These are phyloP conservation scores for Capronia americana DNA, from an alignment of 2,329 filamentous ascomycete genomes.

Conservation along the genomic window DNA sequence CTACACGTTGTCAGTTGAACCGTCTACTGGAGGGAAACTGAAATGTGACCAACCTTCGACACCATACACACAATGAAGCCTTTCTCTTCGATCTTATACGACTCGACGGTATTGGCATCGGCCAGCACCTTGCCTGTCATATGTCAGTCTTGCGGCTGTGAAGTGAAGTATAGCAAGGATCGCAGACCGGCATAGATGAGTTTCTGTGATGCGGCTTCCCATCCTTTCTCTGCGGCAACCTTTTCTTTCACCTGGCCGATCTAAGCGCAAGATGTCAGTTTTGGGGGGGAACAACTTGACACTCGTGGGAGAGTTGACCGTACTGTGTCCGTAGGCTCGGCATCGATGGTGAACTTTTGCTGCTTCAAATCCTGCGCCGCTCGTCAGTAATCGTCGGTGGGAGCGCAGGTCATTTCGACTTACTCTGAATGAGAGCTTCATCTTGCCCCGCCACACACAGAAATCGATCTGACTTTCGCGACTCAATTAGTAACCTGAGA, in stretches of 20 bases:
- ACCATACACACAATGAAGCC: slow-evolving; percentile 99
- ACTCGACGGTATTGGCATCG: slow-evolving; percentile 94
- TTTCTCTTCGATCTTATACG: slow-evolving; percentile 99
- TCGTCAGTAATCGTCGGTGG: slow-evolving; percentile 40
- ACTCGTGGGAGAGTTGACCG: slow-evolving; percentile 2
- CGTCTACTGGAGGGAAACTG: neutral
- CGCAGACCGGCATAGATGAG: slow-evolving; percentile 93
- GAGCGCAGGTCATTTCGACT: slow-evolving; percentile 37
- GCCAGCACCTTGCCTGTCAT: slow-evolving; percentile 90
- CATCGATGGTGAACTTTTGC: slow-evolving; percentile 96
- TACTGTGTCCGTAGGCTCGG: slow-evolving; percentile 89
- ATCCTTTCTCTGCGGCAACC: slow-evolving; percentile 90
- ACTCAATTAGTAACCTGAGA: neutral
- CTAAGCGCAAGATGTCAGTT: slow-evolving; percentile 55
- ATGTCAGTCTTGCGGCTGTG: slow-evolving; percentile 12
- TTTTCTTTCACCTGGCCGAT: slow-evolving; percentile 91
- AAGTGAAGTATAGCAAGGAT: neutral
- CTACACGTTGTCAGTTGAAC: slow-evolving; percentile 50
- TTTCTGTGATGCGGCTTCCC: slow-evolving; percentile 89
- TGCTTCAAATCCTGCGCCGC: slow-evolving; percentile 86
- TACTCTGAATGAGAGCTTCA: slow-evolving; percentile 78
- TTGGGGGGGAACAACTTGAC: neutral
- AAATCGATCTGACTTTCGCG: neutral
- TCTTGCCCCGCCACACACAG: slow-evolving; percentile 51
- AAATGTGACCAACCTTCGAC: slow-evolving; percentile 74